A percentile compares a stretch with the other conserved stretches of the same genome.
phyloP scores from a whole-genome alignment of 108 stramenopile species.

The Schizochytrium sp. region DNA sequence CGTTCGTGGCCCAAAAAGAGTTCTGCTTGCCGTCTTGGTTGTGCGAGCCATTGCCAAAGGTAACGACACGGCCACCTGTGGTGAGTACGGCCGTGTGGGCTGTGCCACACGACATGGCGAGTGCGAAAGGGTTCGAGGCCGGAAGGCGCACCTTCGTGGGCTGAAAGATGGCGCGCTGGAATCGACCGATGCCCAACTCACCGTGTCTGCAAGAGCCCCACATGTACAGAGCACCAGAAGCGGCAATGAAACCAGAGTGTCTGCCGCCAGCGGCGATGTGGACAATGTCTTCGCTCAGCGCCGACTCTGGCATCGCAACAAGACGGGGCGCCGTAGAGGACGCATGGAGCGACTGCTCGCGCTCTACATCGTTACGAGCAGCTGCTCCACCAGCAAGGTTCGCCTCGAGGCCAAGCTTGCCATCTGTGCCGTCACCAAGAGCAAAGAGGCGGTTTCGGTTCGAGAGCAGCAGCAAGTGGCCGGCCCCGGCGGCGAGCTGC shows the following conservation, averaged over 20 bases:
- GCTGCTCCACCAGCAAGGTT: neutral
- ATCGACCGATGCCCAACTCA: neutral
- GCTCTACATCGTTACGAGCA: neutral
- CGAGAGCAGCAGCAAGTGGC: neutral
- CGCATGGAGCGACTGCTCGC: neutral
- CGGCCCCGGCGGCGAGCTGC: neutral
- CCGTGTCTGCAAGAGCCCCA: neutral
- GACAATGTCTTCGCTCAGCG: neutral
- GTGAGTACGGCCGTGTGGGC: constrained; percentile 7
- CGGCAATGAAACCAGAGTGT: neutral
- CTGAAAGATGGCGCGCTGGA: neutral
- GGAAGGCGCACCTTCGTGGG: constrained; percentile 12
- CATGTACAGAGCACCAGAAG: neutral
- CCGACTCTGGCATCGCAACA: neutral
- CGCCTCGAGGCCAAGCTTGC: neutral
- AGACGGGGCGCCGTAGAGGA: neutral
- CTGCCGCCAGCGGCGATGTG: constrained; percentile 16
- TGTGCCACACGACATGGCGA: neutral
- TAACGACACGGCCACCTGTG: neutral
- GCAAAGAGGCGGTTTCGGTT: neutral
- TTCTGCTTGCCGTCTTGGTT: neutral
- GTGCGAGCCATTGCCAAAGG: neutral
- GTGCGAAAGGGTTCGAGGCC: neutral
- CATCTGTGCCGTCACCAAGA: neutral
- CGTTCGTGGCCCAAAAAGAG: neutral